Evolutionary conservation across 345 rosid genomes (phyloP).

Genomic region (Acer yangbiense): DNA sequence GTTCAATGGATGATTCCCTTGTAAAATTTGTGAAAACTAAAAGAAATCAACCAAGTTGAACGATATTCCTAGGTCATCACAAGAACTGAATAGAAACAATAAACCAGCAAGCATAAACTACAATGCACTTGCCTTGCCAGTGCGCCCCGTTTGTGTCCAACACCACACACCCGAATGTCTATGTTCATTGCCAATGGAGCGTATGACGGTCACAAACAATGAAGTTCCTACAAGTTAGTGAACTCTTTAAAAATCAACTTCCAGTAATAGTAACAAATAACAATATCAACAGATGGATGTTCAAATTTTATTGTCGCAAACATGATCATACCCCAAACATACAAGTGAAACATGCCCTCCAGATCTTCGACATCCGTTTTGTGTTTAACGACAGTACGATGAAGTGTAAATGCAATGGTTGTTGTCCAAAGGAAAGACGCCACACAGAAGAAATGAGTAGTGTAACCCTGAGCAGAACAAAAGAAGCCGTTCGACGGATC

Average conservation of each 20-base stretch:
- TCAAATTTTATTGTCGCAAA: neutral
- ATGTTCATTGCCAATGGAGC: constrained; percentile 84
- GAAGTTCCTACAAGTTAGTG: constrained; percentile 64
- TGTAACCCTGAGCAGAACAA: constrained; percentile 85
- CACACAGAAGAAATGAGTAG: constrained; percentile 87
- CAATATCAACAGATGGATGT: neutral
- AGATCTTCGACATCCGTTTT: constrained; percentile 95
- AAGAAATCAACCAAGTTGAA: neutral
- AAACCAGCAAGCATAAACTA: constrained; percentile 11
- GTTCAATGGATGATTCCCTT: neutral
- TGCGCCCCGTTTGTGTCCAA: constrained; percentile 81
- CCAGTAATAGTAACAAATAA: neutral
- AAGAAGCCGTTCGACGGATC: constrained; percentile 90
- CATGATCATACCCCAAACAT: constrained; percentile 85
- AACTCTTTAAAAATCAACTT: constrained; percentile 12
- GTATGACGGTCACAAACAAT: constrained; percentile 72
- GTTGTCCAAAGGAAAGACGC: constrained; percentile 99
- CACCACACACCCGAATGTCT: constrained; percentile 76
- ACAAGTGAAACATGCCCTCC: constrained; percentile 91
- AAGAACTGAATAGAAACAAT: too few relatives aligned
- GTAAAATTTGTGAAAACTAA: neutral
- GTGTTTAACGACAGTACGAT: constrained; percentile 89
- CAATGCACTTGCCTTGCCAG: constrained; percentile 63
- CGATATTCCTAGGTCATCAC: neutral
- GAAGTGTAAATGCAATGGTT: constrained; percentile 92